Conservation (phyloP, 805 yeast genomes). For the Metschnikowia continentalis region DNA sequence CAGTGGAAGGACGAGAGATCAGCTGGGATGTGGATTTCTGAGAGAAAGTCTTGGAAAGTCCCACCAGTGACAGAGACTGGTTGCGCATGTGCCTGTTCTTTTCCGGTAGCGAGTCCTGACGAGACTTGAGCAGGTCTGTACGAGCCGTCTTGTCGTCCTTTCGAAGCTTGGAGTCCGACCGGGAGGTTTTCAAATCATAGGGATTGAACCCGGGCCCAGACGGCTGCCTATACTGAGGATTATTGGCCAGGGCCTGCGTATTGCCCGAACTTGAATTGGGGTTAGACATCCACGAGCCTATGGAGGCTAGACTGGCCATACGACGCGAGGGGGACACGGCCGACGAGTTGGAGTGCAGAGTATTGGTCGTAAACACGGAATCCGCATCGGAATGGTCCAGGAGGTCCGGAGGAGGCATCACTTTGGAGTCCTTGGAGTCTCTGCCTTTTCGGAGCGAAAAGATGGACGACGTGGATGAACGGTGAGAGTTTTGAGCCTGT, state of each 20-base stretch:
- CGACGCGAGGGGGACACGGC: slow-evolving; percentile 5
- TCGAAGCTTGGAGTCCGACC: slow-evolving; percentile 5
- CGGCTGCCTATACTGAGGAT: background rate
- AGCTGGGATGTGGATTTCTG: slow-evolving; percentile 2
- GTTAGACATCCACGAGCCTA: slow-evolving; percentile 7
- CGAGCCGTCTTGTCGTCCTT: slow-evolving; percentile 7
- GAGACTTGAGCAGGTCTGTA: slow-evolving; percentile 5
- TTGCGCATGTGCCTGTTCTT: slow-evolving; percentile 7
- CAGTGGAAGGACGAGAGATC: slow-evolving; percentile 9
- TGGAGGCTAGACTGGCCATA: slow-evolving; percentile 7
- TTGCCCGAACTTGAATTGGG: slow-evolving; percentile 5
- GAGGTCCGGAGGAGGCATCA: slow-evolving; percentile 4
- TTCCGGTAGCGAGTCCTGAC: slow-evolving; percentile 3
- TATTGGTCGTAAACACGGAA: slow-evolving; percentile 18
- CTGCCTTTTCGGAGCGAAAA: slow-evolving; percentile 33
- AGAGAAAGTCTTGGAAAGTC: background rate
- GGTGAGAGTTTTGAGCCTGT: slow-evolving; percentile 9
- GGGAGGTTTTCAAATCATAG: slow-evolving; percentile 25
- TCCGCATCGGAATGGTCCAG: slow-evolving; percentile 34
- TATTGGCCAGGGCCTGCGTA: slow-evolving; percentile 20
- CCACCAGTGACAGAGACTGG: slow-evolving; percentile 8
- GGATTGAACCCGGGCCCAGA: slow-evolving; percentile 32
- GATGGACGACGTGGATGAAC: slow-evolving; percentile 34
- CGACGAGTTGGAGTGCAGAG: slow-evolving; percentile 3
- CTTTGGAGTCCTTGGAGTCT: slow-evolving; percentile 10